Evolutionary conservation across 805 yeast genomes (phyloP), one percentile per base, ranked within the genome.

Genomic region (Zygoascus ofunaensis): DNA sequence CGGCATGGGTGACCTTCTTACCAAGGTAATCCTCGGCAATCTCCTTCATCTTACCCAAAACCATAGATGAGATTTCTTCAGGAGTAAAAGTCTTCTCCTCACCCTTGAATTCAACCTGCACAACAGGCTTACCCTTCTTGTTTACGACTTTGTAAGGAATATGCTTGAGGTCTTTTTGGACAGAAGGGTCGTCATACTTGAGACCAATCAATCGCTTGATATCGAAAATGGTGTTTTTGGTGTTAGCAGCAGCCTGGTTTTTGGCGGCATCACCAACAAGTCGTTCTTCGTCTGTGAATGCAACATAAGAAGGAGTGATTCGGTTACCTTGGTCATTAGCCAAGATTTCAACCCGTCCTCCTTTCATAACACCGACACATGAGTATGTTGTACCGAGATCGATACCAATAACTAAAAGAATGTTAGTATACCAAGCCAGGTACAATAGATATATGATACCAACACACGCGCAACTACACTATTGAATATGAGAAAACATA

Each of bases 301-400:
- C 95, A 50, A 87, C 97, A 60, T 82, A 87, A 1, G 95, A 86
- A 22, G 97, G 97, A 17, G 97, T 87, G 57, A 89, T 87, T 75
- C 97, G 83, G 71, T 87, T 86, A 72, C 97, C 97, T 72, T 87
- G 97, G 68, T 87, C 96, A 62, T 87, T 87, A 52, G 96, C 95
- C 53, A 87, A 73, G 57, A 87, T 87, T 63, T 87, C 97, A 42
- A 90, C 95, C 60, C 87, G 76, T 59, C 89, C 94, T 56, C 80
- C 77, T 59, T 76, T 76, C 82, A 79, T 77, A 39, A 77, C 87
- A 55, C 95, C 97, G 46, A 89, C 97, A 79, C 97, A 89, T 1
- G 96, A 87, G 71, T 89, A 89, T 2, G 97, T 89, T 49, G 97
- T 89, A 65, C 98, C 98, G 70, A 90, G 76, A 73, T 90, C 97